Conservation (phyloP, 148 eudicot species). For the Chenopodium berlandieri region DNA sequence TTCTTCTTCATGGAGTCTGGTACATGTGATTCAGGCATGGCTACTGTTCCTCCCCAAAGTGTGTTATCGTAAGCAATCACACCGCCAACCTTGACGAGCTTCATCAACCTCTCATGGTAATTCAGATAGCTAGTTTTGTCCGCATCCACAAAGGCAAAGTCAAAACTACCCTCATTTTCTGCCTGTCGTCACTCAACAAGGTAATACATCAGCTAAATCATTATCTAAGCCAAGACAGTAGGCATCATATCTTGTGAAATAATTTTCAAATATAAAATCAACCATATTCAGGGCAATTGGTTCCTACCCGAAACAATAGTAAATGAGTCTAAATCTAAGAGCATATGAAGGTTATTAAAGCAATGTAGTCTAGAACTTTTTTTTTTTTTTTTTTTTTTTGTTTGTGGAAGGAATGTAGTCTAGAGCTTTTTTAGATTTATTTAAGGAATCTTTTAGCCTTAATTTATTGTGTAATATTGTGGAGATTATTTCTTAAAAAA, state of each 20-base stretch:
- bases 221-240: no score
- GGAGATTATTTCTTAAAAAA: not conserved
- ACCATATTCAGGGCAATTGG: no score
- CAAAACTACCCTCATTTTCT: constrained; percentile 52
- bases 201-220: not conserved
- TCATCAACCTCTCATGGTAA: constrained; percentile 56
- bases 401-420: no score
- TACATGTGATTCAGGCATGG: constrained; percentile 36
- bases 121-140: constrained; percentile 48
- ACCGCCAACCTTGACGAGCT: constrained; percentile 54
- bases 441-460: not conserved
- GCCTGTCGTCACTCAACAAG: not conserved
- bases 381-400: no score
- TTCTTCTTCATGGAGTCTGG: constrained; percentile 14
- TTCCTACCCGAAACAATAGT: no score
- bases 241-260: no score
- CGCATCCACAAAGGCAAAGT: constrained; percentile 70
- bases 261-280: no score
- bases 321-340: no score
- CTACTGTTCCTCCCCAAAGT: constrained; percentile 45
- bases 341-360: no score
- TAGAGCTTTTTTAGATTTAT: no score
- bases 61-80: constrained; percentile 61
- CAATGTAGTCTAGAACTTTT: no score
- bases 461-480: no score